Base-by-base conservation (phyloP, 805 yeast genomes). In the Barnettozyma pratensis region DNA sequence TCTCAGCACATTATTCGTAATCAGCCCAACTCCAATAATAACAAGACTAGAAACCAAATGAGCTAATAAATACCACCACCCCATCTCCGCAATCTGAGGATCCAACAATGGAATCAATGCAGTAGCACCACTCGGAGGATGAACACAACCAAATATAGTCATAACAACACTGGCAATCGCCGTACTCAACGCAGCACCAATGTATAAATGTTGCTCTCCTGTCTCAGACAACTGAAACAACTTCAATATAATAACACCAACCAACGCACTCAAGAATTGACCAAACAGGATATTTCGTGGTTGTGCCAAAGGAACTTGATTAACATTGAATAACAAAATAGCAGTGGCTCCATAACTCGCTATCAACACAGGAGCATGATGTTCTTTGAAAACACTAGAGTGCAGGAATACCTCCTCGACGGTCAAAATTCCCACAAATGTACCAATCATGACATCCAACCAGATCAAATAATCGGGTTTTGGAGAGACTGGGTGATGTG, bases 51-150 rank as follows among this genome's bases (percentile, higher is more conserved):
- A 70, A 1, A 81, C 67, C 4, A 83, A 46, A 46, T 81, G 83
- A 0, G 67, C 72, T 0, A 85, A 83, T 30, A 83, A 56, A 55
- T 75, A 81, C 79, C 83, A 79, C 89, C 88, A 83, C 43, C 87
- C 76, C 74, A 82, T 68, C 4, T 44, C 54, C 10, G 78, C 61
- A 4, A 81, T 66, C 7, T 57, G 53, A 1, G 60, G 74, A 45
- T 80, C 83, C 0, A 76, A 57, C 2, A 73, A 64, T 0, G 87
- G 85, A 7, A 83, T 62, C 36, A 83, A 58, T 0, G 88, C 87
- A 8, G 83, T 74, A 1, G 88, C 87, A 3, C 89, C 89, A 1
- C 83, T 81, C 0, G 89, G 89, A 0, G 89, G 89, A 59, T 83
- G 88, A 1, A 80, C 76, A 49, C 81, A 75, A 52, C 79, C 79